Evolutionary conservation across 73 alveolate genomes (phyloP).

Genomic region (Diophrys appendiculata): DNA sequence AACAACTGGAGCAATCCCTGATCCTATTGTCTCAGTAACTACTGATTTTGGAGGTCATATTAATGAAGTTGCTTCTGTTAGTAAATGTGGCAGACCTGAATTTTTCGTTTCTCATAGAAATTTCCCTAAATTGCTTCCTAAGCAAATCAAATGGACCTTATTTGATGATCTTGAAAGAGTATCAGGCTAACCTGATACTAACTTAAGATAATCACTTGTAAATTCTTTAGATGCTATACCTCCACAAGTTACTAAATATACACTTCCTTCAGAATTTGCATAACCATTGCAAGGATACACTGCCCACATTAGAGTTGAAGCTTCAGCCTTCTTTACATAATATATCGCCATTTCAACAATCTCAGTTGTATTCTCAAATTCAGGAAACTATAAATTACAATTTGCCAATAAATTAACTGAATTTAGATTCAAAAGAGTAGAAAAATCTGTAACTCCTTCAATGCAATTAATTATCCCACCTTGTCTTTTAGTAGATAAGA

Average conservation of each 20-base stretch:
- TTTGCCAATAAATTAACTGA: background rate
- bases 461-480: background rate
- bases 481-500: background rate
- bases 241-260: background rate
- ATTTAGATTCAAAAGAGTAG: background rate
- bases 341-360: background rate
- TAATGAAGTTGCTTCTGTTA: background rate
- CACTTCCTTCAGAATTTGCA: background rate
- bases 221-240: background rate
- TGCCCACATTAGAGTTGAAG: constrained; percentile 1
- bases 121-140: background rate
- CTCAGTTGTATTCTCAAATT: background rate
- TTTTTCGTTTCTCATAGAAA: background rate
- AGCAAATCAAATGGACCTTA: background rate
- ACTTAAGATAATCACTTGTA: background rate
- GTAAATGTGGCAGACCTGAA: constrained; percentile 1
- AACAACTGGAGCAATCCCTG: too few species aligned
- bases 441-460: background rate
- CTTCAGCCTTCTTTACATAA: background rate
- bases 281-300: background rate
- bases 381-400: background rate
- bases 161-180: background rate
- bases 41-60: background rate
- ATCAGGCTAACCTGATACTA: background rate
- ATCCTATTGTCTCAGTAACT: too few species aligned